Conservation (phyloP, 805 yeast species). For the Cyberlindnera euphorbiae region DNA sequence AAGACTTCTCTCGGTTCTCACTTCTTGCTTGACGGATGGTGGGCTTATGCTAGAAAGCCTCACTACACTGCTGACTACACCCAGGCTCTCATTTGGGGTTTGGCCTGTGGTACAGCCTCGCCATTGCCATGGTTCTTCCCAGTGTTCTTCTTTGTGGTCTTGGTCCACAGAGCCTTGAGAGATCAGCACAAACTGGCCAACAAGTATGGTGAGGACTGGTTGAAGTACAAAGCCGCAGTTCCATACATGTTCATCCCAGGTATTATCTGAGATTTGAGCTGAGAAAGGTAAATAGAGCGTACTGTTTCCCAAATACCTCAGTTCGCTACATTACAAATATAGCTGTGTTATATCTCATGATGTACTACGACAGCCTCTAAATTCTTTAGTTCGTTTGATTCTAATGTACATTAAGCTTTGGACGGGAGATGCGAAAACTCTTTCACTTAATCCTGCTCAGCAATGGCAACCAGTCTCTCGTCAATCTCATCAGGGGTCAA, state of each 20-base stretch:
- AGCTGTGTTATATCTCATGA: no score
- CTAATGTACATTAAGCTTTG: background rate
- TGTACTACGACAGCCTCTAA: no score
- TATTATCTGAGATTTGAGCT: slow-evolving; percentile 57
- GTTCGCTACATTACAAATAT: no score
- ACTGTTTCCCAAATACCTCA: no score
- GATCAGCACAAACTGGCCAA: slow-evolving; percentile 78
- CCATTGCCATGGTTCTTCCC: slow-evolving; percentile 98
- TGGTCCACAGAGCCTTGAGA: slow-evolving; percentile 84
- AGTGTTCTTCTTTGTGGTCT: slow-evolving; percentile 77
- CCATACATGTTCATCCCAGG: slow-evolving; percentile 92
- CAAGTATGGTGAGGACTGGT: slow-evolving; percentile 96
- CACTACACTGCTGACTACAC: slow-evolving; percentile 93
- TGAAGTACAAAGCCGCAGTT: slow-evolving; percentile 74
- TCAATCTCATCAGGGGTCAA: slow-evolving; percentile 86
- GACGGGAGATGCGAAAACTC: no score
- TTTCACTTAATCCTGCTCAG: slow-evolving; percentile 91
- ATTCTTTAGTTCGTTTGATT: no score
- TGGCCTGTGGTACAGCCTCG: slow-evolving; percentile 81
- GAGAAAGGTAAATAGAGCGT: no score
- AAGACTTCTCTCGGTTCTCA: slow-evolving; percentile 80
- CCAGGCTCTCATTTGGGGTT: slow-evolving; percentile 88
- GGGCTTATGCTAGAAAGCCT: slow-evolving; percentile 84
- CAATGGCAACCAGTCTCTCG: slow-evolving; percentile 88
- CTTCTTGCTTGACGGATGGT: slow-evolving; percentile 92